phyloP scores from a whole-genome alignment of 345 rosid species.

The Ceriops decandra region DNA sequence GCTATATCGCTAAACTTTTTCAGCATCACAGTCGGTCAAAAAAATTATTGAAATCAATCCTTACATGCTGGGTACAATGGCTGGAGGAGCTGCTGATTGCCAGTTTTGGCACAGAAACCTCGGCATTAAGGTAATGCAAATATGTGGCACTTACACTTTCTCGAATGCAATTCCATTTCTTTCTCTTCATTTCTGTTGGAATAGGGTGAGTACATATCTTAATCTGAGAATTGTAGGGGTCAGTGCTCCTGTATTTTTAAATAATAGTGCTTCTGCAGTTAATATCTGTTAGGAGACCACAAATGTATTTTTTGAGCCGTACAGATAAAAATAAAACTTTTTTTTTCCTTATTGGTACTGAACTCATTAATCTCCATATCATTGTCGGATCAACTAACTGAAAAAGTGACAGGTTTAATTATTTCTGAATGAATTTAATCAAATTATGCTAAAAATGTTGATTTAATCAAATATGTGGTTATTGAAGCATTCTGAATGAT shows the following conservation, averaged over 20 bases:
- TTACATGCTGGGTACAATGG: slow-evolving; percentile 94
- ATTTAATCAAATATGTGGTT: background rate
- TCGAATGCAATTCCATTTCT: background rate
- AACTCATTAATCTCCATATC: no score
- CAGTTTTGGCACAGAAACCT: slow-evolving; percentile 96
- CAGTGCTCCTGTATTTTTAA: no score
- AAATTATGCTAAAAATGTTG: no score
- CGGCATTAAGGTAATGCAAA: slow-evolving; percentile 66
- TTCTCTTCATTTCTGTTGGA: background rate
- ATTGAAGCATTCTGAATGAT: slow-evolving; percentile 12
- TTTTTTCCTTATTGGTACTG: no score
- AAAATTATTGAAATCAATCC: slow-evolving; percentile 95
- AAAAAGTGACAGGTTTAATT: no score
- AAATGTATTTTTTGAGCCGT: no score
- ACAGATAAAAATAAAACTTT: no score
- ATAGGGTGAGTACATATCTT: background rate
- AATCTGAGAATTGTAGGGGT: no score
- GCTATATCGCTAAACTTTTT: background rate
- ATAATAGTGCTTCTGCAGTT: no score
- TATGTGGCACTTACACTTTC: background rate
- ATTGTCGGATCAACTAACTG: no score
- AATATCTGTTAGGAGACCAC: no score
- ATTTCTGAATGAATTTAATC: no score
- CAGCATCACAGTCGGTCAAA: slow-evolving; percentile 92
- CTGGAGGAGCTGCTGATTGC: slow-evolving; percentile 98